Evolutionary conservation across 108 stramenopile genomes (phyloP).

Genomic region (Nannochloropsis granulata): DNA sequence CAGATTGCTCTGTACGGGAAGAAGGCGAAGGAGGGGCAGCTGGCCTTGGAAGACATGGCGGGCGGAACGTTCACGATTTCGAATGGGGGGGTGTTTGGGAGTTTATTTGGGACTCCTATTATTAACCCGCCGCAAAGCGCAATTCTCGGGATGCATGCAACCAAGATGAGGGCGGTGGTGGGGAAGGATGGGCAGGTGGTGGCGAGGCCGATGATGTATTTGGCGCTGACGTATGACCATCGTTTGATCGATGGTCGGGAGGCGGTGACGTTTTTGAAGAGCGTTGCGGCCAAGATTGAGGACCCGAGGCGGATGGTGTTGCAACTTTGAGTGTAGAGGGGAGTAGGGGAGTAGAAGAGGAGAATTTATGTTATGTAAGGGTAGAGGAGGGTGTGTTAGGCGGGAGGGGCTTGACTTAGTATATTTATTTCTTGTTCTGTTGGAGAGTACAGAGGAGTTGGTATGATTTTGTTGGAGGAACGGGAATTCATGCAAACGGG

Average conservation of each 20-base stretch:
- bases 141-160: slow-evolving; percentile 99
- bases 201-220: slow-evolving; percentile 98
- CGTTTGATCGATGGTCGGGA: slow-evolving; percentile 98
- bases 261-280: slow-evolving; percentile 97
- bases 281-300: slow-evolving; percentile 87
- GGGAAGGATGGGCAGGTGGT: slow-evolving; percentile 77
- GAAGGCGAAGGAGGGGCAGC: slow-evolving; percentile 62
- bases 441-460: too few species aligned
- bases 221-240: slow-evolving; percentile 99
- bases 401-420: too few species aligned
- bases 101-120: slow-evolving; percentile 96
- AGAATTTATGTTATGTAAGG: too few species aligned
- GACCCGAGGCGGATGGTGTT: slow-evolving; percentile 83
- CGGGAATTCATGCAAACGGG: too few species aligned
- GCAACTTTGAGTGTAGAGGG: slow-evolving; percentile 54
- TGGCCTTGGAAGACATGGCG: slow-evolving; percentile 96
- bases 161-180: slow-evolving; percentile 93
- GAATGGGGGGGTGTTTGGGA: slow-evolving; percentile 99
- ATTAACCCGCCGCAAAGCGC: slow-evolving; percentile 98
- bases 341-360: background rate
- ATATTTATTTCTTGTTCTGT: too few species aligned
- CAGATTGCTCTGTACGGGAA: slow-evolving; percentile 82
- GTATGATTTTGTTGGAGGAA: too few species aligned
- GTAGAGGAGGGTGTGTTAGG: too few species aligned
- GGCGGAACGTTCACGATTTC: slow-evolving; percentile 99